Evolutionary conservation across 257 asterid genomes (phyloP).

Genomic region (Nicotiana attenuata): DNA sequence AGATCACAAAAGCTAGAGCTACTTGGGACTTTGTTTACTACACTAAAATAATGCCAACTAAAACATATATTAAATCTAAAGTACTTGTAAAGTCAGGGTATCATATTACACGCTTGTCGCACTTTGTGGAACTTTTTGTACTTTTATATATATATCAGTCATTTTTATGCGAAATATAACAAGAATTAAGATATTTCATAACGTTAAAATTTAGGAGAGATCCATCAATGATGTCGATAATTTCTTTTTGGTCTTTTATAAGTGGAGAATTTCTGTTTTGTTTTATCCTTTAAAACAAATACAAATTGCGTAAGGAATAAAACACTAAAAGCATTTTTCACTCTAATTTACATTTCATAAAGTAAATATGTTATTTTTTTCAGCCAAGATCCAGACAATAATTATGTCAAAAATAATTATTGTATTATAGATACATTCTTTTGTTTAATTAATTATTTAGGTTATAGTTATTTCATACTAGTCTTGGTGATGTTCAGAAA

Average conservation of each 20-base stretch:
- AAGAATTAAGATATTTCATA: neutral
- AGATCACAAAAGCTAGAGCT: conserved; percentile 18
- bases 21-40: neutral
- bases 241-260: neutral
- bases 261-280: neutral
- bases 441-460: neutral
- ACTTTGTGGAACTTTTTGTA: conserved; percentile 29
- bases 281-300: neutral
- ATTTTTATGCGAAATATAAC: neutral
- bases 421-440: too few relatives aligned
- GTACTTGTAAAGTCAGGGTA: conserved; percentile 38
- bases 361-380: neutral
- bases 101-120: conserved; percentile 59
- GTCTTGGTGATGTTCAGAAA: neutral
- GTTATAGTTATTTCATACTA: neutral
- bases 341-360: neutral
- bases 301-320: conserved; percentile 5
- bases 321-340: neutral
- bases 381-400: neutral
- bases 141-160: neutral
- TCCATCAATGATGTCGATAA: neutral
- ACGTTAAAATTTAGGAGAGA: neutral
- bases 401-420: neutral
- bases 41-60: conserved; percentile 14
- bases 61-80: conserved; percentile 13